These are phyloP conservation scores for Malassezia arunalokei DNA, from an alignment of 1,284 basidiomycete species.

Conservation along the genomic window DNA sequence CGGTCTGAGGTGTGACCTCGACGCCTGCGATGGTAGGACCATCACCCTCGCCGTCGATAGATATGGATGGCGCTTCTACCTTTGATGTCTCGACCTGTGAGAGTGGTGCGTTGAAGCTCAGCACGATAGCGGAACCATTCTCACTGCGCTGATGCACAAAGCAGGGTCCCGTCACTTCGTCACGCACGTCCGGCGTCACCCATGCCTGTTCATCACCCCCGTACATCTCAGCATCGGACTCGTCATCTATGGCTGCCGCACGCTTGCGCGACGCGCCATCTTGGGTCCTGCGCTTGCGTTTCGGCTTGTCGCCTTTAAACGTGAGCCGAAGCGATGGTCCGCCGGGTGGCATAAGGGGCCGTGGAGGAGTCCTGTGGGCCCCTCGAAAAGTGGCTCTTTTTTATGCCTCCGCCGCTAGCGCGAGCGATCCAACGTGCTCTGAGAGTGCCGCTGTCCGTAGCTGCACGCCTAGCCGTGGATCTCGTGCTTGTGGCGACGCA, in stretches of 20 bases:
- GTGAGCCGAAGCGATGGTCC: slow-evolving; percentile 12
- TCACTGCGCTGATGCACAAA: slow-evolving; percentile 8
- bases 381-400: not conserved
- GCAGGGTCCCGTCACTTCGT: slow-evolving; percentile 7
- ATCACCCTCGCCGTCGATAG: not conserved
- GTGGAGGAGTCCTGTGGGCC: not conserved
- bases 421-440: not conserved
- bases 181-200: slow-evolving; percentile 2
- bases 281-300: slow-evolving; percentile 7
- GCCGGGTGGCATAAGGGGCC: not conserved
- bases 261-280: not conserved
- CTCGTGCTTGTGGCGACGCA: not conserved
- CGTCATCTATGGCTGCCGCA: not conserved
- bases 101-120: slow-evolving; percentile 9
- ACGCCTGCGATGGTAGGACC: slow-evolving; percentile 13
- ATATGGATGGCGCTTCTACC: not conserved
- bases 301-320: slow-evolving; percentile 17
- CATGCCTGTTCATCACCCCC: slow-evolving; percentile 17
- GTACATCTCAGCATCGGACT: slow-evolving; percentile 14
- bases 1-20: slow-evolving; percentile 20
- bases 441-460: not conserved
- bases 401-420: not conserved
- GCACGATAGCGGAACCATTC: not conserved
- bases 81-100: slow-evolving; percentile 2
- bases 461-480: not conserved